Conservation (phyloP, 768 basidiomycete species). For the Leccinum pellstonianum region DNA sequence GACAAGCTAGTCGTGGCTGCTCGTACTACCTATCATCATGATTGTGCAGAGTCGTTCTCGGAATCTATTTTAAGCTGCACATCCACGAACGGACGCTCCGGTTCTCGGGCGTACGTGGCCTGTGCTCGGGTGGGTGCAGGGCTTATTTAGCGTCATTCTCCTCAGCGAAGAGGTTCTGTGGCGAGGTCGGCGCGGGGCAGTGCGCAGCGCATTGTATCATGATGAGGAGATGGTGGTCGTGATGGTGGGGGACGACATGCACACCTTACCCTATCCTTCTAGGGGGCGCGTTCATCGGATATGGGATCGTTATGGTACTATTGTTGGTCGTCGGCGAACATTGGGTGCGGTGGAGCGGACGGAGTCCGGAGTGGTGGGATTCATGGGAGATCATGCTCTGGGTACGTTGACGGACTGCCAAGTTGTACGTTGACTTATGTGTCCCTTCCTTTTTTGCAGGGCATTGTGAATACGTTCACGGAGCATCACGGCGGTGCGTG, state of each 20-base stretch:
- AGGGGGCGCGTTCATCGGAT: constrained; percentile 84
- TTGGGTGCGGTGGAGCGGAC: constrained; percentile 70
- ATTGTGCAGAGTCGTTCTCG: constrained; percentile 62
- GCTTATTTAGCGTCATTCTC: constrained; percentile 79
- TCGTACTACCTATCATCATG: constrained; percentile 45
- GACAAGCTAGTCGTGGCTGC: too few relatives aligned
- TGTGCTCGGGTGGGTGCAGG: constrained; percentile 84
- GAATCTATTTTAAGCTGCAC: constrained; percentile 91
- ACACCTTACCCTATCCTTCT: neutral
- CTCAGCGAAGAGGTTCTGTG: constrained; percentile 71
- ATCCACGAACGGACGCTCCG: constrained; percentile 75
- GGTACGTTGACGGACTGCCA: constrained; percentile 38
- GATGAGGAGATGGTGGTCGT: constrained; percentile 35
- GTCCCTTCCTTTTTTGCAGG: constrained; percentile 6
- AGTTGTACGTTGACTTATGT: neutral
- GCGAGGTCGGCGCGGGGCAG: constrained; percentile 65
- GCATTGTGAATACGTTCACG: constrained; percentile 85
- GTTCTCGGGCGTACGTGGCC: constrained; percentile 84
- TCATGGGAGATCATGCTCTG: constrained; percentile 62
- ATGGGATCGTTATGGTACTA: constrained; percentile 79
- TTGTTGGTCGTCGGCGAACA: constrained; percentile 73
- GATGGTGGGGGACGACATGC: constrained; percentile 11
- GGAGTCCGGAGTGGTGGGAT: constrained; percentile 83
- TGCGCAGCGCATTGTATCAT: constrained; percentile 88
- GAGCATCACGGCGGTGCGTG: constrained; percentile 80